Base-by-base conservation (phyloP, 441 rosid species). In the Brassica balearica region DNA sequence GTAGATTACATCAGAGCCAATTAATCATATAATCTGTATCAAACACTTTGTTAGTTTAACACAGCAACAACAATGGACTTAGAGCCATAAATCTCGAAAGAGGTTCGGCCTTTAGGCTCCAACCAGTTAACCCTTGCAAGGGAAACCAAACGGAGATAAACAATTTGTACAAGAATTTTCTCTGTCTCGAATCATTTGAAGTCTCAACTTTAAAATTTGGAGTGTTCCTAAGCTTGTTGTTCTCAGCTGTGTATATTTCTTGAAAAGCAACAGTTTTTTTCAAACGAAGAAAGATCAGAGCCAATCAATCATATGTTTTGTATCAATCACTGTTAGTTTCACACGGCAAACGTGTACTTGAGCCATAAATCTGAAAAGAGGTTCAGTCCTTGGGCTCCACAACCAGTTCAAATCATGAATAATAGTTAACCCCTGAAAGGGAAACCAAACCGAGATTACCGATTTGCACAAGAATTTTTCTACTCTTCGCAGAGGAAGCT, bases 371-470 rank as follows among this genome's bases (percentile, higher is more conserved):
- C 59, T 74, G 66, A 79, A 79, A 62, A 51, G 38, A 72, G 56
- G 58, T 48, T 67, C 23, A 43, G 77, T 22, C 29, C 12, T 46
- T 27, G 19, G 11, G 20, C 17, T 29, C 65, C 74, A 76, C 75
- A 77, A 10, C 17, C 75, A 71, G 55, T 25, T 22, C 19, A 58
- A 77, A 77, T 59, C 27, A n/a, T 55, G 43, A 59, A 58, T 46
- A 11, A 43, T 60, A 48, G 59, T 67, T 22, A 29, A 66, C 62
- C 68, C 36, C 59, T 15, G 19, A 14, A 55, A 12, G 56, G 65
- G 70, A 67, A 64, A 64, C 60, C 58, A 79, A 79, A 72, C 23
- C 65, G 51, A 73, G 65, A 3, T 79, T 79, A 63, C 58, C 46
- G 36, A 68, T 79, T 68, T 78, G 65, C 43, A 29, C 59, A 51